Evolutionary conservation across 2,329 filamentous ascomycete species (phyloP), one percentile per base, ranked within the genome.

Genomic region (Chaetomium sp.): DNA sequence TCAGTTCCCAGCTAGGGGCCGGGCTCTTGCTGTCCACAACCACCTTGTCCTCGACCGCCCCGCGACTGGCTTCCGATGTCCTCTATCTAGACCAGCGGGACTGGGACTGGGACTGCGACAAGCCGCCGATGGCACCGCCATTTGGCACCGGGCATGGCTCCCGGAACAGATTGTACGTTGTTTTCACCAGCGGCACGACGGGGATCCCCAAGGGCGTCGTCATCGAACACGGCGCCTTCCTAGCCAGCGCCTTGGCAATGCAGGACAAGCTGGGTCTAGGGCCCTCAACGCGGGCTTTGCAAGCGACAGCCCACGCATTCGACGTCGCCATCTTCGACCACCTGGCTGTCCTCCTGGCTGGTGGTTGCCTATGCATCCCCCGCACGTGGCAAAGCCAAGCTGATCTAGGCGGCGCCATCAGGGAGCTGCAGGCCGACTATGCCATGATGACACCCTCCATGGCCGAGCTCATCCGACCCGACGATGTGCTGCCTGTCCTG

Each of bases 351-450:
- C 41, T 43, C 41, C 14, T 43, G n/a, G 10, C 41, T 43, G 41
- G 41, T 43, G 41, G 41, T 27, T 43, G 41, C 41, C 41, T 43
- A 27, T 43, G 41, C n/a, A 43, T 43, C 12, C 41, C 41, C 41
- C 41, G 14, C 41, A 27, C 41, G 14, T 19, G 6, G 41, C 41
- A 43, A 43, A 43, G 41, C 14, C 12, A 67, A 40, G 72, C 74
- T 48, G 65, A 73, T 55, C 60, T 75, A 6, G 62, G 67, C 5
- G 65, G 61, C 6, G 67, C 66, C 33, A 66, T 67, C 12, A 44
- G 56, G 7, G 49, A 58, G 7, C 54, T 62, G 36, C 44, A 59
- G 3, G 62, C 64, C 27, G 67, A 67, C 38, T 63, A 59, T 58
- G 59, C 61, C 3, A 59, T 65, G 27, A 54, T 69, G 1, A 69